Conservation (phyloP, 495 filamentous ascomycete species). For the Chaetomium cochliodes region DNA sequence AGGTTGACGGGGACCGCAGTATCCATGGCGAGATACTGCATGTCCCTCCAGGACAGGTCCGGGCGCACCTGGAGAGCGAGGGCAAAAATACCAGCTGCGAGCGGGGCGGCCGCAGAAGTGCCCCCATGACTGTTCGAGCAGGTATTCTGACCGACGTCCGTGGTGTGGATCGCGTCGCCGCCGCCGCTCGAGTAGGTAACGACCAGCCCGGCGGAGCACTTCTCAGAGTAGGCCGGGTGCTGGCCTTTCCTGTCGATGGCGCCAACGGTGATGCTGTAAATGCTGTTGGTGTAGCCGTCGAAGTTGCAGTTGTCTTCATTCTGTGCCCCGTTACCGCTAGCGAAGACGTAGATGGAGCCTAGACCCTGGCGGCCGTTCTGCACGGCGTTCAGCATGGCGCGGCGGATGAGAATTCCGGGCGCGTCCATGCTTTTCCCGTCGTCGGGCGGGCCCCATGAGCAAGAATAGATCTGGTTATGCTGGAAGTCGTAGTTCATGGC, state of each 20-base stretch:
- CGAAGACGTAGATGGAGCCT: constrained; percentile 96
- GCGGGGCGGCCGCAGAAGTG: constrained; percentile 92
- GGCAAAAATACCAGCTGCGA: constrained; percentile 90
- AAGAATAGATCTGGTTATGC: constrained; percentile 95
- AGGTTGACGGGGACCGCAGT: constrained; percentile 79
- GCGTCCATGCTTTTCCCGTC: constrained; percentile 92
- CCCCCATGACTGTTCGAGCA: constrained; percentile 83
- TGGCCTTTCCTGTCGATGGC: constrained; percentile 82
- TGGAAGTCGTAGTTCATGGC: constrained; percentile 91
- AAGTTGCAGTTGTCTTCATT: constrained; percentile 97
- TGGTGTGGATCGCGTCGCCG: constrained; percentile 88
- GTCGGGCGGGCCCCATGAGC: constrained; percentile 95
- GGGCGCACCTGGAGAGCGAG: constrained; percentile 84
- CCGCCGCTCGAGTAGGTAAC: constrained; percentile 95
- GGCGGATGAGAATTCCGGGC: constrained; percentile 81
- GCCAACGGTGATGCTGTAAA: constrained; percentile 96
- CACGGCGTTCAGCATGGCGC: constrained; percentile 87
- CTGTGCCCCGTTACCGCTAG: constrained; percentile 89
- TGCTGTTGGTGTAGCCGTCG: constrained; percentile 98
- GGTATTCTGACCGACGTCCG: constrained; percentile 80
- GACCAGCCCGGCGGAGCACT: constrained; percentile 90
- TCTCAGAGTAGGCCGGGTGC: constrained; percentile 92
- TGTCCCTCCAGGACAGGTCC: constrained; percentile 87
- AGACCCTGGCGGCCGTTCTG: constrained; percentile 79
- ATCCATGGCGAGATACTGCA: constrained; percentile 85